These are phyloP conservation scores for Vaccinium macrocarpon DNA, from an alignment of 148 eudicot genomes.

Conservation along the genomic window DNA sequence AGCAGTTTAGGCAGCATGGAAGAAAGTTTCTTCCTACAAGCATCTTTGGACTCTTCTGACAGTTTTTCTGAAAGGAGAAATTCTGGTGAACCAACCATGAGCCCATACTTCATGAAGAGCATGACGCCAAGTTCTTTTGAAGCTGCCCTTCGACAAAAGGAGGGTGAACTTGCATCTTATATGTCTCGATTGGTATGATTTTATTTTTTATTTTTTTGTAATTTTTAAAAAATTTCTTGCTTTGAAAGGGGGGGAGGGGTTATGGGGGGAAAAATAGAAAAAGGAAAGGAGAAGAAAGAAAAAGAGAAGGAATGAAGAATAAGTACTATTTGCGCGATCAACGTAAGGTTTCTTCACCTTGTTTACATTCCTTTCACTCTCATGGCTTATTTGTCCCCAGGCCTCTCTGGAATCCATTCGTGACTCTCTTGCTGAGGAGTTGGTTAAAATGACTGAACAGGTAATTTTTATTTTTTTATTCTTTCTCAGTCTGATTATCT, in stretches of 20 bases:
- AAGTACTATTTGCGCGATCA: background rate
- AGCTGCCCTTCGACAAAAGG: constrained; percentile 89
- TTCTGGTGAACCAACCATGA: constrained; percentile 61
- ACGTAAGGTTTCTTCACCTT: background rate
- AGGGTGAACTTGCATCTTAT: constrained; percentile 93
- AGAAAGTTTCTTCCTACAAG: constrained; percentile 91
- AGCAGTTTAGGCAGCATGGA: constrained; percentile 82
- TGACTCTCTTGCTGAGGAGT: constrained; percentile 95
- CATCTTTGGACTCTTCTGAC: constrained; percentile 76
- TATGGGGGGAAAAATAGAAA: background rate
- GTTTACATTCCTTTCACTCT: background rate
- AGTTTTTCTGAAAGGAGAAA: constrained; percentile 61
- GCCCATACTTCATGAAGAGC: constrained; percentile 75
- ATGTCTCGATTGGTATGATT: constrained; percentile 77
- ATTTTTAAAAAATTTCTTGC: background rate
- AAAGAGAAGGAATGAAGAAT: background rate
- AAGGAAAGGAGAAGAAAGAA: background rate
- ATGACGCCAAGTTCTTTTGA: constrained; percentile 83
- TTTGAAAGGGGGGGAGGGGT: background rate
- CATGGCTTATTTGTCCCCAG: constrained; percentile 34
- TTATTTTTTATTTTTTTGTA: background rate
- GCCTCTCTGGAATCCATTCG: constrained; percentile 93
- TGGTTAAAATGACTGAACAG: constrained; percentile 93
- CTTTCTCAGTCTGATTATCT: constrained; percentile 2
- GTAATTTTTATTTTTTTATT: constrained; percentile 30